These are phyloP conservation scores for Metschnikowia rubicola DNA, from an alignment of 805 yeast species.

Conservation along the genomic window DNA sequence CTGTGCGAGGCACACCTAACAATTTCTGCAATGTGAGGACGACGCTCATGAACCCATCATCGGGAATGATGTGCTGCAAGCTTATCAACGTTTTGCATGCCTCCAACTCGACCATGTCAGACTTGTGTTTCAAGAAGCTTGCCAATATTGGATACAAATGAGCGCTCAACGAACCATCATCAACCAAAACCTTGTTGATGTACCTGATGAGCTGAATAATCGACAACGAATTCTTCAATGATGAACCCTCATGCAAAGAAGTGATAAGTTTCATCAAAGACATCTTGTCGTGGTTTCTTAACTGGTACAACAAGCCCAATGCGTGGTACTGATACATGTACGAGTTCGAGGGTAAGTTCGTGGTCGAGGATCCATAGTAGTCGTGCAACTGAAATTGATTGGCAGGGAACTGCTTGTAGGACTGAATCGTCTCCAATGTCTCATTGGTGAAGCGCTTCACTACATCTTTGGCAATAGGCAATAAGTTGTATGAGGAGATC, in stretches of 20 bases:
- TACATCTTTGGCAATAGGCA: conserved; percentile 87
- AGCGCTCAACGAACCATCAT: conserved; percentile 62
- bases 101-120: conserved; percentile 88
- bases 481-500: conserved; percentile 82
- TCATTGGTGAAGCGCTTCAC: conserved; percentile 93
- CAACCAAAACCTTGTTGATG: conserved; percentile 66
- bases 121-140: conserved; percentile 71
- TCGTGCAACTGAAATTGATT: conserved; percentile 52
- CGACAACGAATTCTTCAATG: conserved; percentile 78
- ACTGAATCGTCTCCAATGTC: conserved; percentile 82
- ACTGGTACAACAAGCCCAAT: conserved; percentile 79
- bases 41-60: conserved; percentile 67
- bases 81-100: conserved; percentile 74
- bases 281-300: conserved; percentile 90
- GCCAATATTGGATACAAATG: conserved; percentile 63
- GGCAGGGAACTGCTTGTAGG: conserved; percentile 52
- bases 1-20: conserved; percentile 82
- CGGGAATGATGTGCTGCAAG: conserved; percentile 50
- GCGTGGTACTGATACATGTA: conserved; percentile 94
- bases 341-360: conserved; percentile 61
- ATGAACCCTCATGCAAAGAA: conserved; percentile 58
- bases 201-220: conserved; percentile 81
- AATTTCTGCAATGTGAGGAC: conserved; percentile 71
- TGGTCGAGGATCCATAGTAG: conserved; percentile 50
- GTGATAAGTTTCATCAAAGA: conserved; percentile 88